Percentiles rank a stretch among this genome's conserved stretches.
Evolutionary conservation across 1,139 yeast genomes (phyloP).

Genomic region (Pichia norvegensis): DNA sequence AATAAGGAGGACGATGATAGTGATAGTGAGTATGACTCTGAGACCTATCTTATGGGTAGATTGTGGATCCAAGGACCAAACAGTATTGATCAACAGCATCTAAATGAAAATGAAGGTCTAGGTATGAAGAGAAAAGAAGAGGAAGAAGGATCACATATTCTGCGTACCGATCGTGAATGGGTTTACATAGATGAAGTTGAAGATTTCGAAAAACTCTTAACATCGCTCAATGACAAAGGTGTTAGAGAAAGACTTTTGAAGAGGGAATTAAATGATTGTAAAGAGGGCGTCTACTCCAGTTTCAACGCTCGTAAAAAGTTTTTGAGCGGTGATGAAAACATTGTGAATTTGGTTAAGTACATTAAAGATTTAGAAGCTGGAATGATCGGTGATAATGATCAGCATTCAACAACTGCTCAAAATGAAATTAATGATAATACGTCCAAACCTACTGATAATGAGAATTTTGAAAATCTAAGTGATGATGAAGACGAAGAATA

Average conservation of each 20-base stretch:
- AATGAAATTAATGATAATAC: slow-evolving; percentile 19
- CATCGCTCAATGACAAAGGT: slow-evolving; percentile 75
- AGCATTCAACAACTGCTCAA: background rate
- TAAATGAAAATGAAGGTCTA: slow-evolving; percentile 4
- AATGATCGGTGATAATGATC: slow-evolving; percentile 19
- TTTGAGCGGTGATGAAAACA: slow-evolving; percentile 35
- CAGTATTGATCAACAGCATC: slow-evolving; percentile 43
- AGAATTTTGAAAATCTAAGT: slow-evolving; percentile 12
- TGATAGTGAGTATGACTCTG: slow-evolving; percentile 32
- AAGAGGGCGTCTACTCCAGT: slow-evolving; percentile 49
- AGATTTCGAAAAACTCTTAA: slow-evolving; percentile 48
- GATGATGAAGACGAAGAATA: slow-evolving; percentile 6
- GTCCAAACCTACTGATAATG: slow-evolving; percentile 25
- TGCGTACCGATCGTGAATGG: slow-evolving; percentile 53
- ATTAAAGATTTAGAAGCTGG: slow-evolving; percentile 31
- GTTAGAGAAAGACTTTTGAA: slow-evolving; percentile 59
- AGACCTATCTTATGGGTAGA: slow-evolving; percentile 76
- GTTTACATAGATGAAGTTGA: slow-evolving; percentile 55
- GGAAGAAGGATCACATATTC: slow-evolving; percentile 57
- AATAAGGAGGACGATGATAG: slow-evolving; percentile 32
- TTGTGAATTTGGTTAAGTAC: slow-evolving; percentile 33
- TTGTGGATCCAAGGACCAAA: slow-evolving; percentile 94
- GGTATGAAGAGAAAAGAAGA: slow-evolving; percentile 50
- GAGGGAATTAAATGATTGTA: slow-evolving; percentile 51
- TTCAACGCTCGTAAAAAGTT: slow-evolving; percentile 54